phyloP scores from a whole-genome alignment of 73 alveolate genomes.

The Paramecium sonneborni region DNA sequence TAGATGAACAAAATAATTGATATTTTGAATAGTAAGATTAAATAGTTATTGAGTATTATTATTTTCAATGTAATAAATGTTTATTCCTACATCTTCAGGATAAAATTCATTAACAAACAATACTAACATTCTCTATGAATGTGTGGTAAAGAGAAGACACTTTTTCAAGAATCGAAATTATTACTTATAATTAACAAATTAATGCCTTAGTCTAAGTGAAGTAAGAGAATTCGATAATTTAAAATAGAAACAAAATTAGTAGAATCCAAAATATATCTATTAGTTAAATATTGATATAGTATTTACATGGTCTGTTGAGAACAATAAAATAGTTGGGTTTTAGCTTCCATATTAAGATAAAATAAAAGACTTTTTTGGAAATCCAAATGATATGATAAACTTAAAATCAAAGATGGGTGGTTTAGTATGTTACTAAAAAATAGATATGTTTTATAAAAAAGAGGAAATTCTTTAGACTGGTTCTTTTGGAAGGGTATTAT shows the following conservation, averaged over 20 bases:
- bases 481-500: constrained; percentile 9
- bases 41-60: background rate
- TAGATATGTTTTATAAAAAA: background rate
- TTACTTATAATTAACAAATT: background rate
- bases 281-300: background rate
- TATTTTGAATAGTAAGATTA: background rate
- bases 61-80: background rate
- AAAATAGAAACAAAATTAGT: background rate
- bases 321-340: constrained; percentile 7
- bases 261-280: constrained; percentile 24
- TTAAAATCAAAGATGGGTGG: background rate
- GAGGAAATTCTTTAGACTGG: background rate
- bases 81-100: background rate
- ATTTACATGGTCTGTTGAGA: background rate
- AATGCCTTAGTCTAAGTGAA: background rate
- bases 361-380: constrained; percentile 31
- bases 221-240: background rate
- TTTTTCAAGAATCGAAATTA: background rate
- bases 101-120: background rate
- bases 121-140: background rate
- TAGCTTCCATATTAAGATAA: background rate
- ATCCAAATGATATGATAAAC: background rate
- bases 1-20: background rate
- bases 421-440: background rate
- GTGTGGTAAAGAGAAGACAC: background rate